Evolutionary conservation across 345 rosid species (phyloP), one percentile per base, ranked within the genome.

Genomic region (Syzygium aqueum): DNA sequence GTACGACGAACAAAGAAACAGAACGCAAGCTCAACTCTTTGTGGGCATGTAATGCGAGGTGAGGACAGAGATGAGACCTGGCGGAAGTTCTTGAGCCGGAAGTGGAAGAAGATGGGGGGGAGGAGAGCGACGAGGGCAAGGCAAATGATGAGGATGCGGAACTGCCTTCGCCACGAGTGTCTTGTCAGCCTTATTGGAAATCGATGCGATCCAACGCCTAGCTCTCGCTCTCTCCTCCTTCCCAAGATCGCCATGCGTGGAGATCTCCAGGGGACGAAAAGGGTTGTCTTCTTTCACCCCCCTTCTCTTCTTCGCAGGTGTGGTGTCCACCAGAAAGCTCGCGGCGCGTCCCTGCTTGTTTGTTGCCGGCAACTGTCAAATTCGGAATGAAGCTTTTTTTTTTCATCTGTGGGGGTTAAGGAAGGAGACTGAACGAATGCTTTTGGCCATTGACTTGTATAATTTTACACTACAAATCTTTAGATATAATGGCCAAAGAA

Each of bases 91-190:
- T 96, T 95, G 89, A 97, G 98, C 73, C 93, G 92, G 91, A 96
- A 88, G 90, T 97, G 99, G 94, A 97, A 96, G 92, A 92, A 93
- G 88, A 96, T 65, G 17, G 98, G 99, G 86, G 99, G 99, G 82
- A 93, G 85, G 82, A 95, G 85, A 51, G 99, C 97, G 86, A 95
- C 43, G 89, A 95, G 91, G 33, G 90, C 94, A 14, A 97, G 94
- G 46, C 82, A 51, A 15, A 84, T 85, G 23, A 94, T 86, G 51
- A 97, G 93, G 85, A 97, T 89, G 77, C 95, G 94, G 88, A 94
- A 92, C 65, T 52, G 84, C n/a, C 46, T 84, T 10, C 67, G 87
- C 86, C 86, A 59, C 52, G 80, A 73, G 33, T 53, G 65, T 28
- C 86, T 73, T 9, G 80, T 56, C 63, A 59, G 56, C 46, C 77